Conservation (phyloP, 2,329 filamentous ascomycete genomes). For the Aureobasidium sp. region DNA sequence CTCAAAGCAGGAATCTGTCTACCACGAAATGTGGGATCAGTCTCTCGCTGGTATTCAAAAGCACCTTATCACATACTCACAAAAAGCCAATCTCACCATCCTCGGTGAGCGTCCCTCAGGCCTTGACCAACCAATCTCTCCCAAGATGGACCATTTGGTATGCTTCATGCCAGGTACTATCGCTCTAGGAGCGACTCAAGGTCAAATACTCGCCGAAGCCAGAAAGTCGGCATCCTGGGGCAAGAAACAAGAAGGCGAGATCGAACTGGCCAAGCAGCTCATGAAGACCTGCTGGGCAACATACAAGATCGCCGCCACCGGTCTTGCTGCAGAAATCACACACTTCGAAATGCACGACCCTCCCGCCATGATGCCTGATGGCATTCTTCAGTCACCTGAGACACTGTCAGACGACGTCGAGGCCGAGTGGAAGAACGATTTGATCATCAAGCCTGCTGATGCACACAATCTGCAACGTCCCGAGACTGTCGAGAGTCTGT, state of each 20-base stretch:
- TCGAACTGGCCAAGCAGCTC: constrained; percentile 77
- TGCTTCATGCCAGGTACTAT: constrained; percentile 98
- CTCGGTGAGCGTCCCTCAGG: constrained; percentile 78
- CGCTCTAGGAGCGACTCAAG: constrained; percentile 76
- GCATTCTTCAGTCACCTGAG: constrained; percentile 34
- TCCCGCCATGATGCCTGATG: constrained; percentile 54
- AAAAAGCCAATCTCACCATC: constrained; percentile 72
- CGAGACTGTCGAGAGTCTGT: constrained; percentile 90
- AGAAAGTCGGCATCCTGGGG: constrained; percentile 64
- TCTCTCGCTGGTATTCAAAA: constrained; percentile 78
- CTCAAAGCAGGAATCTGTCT: constrained; percentile 73
- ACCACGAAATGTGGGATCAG: constrained; percentile 89
- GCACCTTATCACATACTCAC: constrained; percentile 83
- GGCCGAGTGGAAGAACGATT: constrained; percentile 68
- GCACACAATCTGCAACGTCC: constrained; percentile 88
- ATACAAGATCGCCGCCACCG: constrained; percentile 84
- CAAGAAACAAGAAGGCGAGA: constrained; percentile 73
- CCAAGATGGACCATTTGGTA: constrained; percentile 97
- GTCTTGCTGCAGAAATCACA: constrained; percentile 88
- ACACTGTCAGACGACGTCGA: constrained; percentile 39
- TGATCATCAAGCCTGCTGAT: constrained; percentile 71
- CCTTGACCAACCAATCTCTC: constrained; percentile 54
- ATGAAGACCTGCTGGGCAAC: constrained; percentile 98
- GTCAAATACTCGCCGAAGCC: constrained; percentile 65
- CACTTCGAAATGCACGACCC: constrained; percentile 73